phyloP scores from a whole-genome alignment of 2,329 filamentous ascomycete genomes.

The Chaetomium strumarium region DNA sequence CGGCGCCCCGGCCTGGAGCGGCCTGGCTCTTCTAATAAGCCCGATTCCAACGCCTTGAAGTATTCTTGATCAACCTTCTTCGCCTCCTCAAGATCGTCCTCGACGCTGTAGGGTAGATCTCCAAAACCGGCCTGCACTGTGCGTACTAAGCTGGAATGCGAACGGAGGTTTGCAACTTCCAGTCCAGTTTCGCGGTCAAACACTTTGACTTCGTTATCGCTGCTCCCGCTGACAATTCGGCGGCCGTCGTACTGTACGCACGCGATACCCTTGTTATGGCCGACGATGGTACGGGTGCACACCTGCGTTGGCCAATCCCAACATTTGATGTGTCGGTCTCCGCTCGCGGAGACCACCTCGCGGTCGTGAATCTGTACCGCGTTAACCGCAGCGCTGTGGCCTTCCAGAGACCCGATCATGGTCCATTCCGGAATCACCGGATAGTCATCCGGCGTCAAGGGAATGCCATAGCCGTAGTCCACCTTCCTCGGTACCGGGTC shows the following conservation, averaged over 20 bases:
- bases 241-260: slow-evolving; percentile 95
- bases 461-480: slow-evolving; percentile 48
- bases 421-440: slow-evolving; percentile 60
- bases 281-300: slow-evolving; percentile 71
- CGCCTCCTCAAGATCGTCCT: slow-evolving; percentile 69
- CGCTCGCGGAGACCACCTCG: slow-evolving; percentile 90
- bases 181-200: slow-evolving; percentile 82
- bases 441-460: slow-evolving; percentile 40
- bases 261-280: slow-evolving; percentile 91
- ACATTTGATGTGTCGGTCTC: slow-evolving; percentile 87
- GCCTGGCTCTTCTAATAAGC: slow-evolving; percentile 37
- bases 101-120: slow-evolving; percentile 72
- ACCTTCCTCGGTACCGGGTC: slow-evolving; percentile 48
- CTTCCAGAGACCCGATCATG: slow-evolving; percentile 72
- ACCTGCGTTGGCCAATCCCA: slow-evolving; percentile 83
- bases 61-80: slow-evolving; percentile 67
- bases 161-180: slow-evolving; percentile 80
- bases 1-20: slow-evolving; percentile 34
- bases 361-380: slow-evolving; percentile 84
- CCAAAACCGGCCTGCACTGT: slow-evolving; percentile 95
- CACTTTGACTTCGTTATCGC: slow-evolving; percentile 91
- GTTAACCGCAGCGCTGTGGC: slow-evolving; percentile 89
- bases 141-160: slow-evolving; percentile 78
- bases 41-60: slow-evolving; percentile 53
- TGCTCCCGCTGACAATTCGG: slow-evolving; percentile 91